These are phyloP conservation scores for Venturia oleaginea DNA, from an alignment of 2,329 filamentous ascomycete genomes.

Conservation along the genomic window DNA sequence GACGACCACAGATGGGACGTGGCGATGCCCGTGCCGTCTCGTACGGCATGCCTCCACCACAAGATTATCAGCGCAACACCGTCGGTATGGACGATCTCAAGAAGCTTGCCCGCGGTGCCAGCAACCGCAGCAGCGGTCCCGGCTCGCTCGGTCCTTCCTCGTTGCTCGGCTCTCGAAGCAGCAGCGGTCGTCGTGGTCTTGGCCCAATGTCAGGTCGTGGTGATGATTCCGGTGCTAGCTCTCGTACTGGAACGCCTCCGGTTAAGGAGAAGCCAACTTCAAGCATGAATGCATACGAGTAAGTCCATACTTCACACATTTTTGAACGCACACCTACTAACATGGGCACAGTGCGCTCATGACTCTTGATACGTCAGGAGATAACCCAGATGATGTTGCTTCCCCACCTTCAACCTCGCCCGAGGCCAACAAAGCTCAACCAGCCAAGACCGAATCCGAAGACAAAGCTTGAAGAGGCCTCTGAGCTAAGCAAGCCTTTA, in stretches of 20 bases:
- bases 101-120: slow-evolving; percentile 48
- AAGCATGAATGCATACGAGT: slow-evolving; percentile 85
- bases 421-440: slow-evolving; percentile 46
- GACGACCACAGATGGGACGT: slow-evolving; percentile 66
- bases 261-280: slow-evolving; percentile 56
- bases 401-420: slow-evolving; percentile 66
- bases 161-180: slow-evolving; percentile 76
- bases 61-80: slow-evolving; percentile 64
- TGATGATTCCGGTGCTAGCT: slow-evolving; percentile 81
- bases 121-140: slow-evolving; percentile 43
- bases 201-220: slow-evolving; percentile 62
- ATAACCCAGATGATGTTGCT: slow-evolving; percentile 48
- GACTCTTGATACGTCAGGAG: slow-evolving; percentile 39
- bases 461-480: slow-evolving; percentile 1
- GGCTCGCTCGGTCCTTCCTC: slow-evolving; percentile 69
- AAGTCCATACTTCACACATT: slow-evolving; percentile 34
- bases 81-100: slow-evolving; percentile 88
- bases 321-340: neutral
- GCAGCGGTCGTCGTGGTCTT: slow-evolving; percentile 75
- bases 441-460: slow-evolving; percentile 13
- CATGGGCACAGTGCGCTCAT: slow-evolving; percentile 40
- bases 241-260: slow-evolving; percentile 81
- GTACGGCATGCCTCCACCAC: slow-evolving; percentile 56
- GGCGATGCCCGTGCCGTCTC: slow-evolving; percentile 73
- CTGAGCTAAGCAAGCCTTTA: neutral